Evolutionary conservation across 2,329 filamentous ascomycete genomes (phyloP).

Genomic region (Colletotrichum navitas): DNA sequence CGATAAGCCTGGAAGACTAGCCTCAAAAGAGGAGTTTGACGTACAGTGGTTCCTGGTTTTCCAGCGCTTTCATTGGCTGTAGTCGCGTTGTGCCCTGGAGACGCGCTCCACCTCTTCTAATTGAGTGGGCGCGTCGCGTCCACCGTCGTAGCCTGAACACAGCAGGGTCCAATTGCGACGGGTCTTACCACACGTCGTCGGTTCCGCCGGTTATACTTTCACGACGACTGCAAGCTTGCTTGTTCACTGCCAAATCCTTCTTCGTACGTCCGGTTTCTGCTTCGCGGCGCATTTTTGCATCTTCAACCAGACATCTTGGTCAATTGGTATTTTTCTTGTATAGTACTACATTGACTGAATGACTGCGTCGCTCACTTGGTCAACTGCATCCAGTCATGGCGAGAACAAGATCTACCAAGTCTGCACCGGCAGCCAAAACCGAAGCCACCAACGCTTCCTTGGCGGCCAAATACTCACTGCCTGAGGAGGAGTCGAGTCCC

Average conservation of each 20-base stretch:
- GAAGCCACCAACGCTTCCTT: conserved; percentile 46
- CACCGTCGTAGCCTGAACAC: not conserved
- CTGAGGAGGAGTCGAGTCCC: conserved; percentile 56
- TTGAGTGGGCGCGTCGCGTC: conserved; percentile 36
- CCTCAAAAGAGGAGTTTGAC: conserved; percentile 41
- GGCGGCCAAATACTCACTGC: conserved; percentile 55
- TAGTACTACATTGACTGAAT: not conserved
- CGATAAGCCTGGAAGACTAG: conserved; percentile 40
- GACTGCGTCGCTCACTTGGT: not conserved
- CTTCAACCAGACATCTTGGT: not conserved
- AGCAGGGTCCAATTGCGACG: conserved; percentile 11
- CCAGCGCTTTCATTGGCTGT: conserved; percentile 15
- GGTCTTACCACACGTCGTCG: not conserved
- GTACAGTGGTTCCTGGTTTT: conserved; percentile 18
- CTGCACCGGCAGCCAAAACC: conserved; percentile 50
- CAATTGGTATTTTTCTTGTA: not conserved
- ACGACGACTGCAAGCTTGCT: not conserved
- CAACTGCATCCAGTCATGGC: conserved; percentile 55
- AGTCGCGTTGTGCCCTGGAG: conserved; percentile 16
- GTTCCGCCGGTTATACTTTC: not conserved
- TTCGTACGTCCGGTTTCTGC: not conserved
- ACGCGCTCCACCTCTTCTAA: conserved; percentile 34
- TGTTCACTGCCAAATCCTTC: not conserved
- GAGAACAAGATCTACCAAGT: conserved; percentile 61
- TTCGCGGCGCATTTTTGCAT: not conserved